phyloP scores from a whole-genome alignment of 192 early-diverging fungal genomes.

The Umbelopsis isabellina region DNA sequence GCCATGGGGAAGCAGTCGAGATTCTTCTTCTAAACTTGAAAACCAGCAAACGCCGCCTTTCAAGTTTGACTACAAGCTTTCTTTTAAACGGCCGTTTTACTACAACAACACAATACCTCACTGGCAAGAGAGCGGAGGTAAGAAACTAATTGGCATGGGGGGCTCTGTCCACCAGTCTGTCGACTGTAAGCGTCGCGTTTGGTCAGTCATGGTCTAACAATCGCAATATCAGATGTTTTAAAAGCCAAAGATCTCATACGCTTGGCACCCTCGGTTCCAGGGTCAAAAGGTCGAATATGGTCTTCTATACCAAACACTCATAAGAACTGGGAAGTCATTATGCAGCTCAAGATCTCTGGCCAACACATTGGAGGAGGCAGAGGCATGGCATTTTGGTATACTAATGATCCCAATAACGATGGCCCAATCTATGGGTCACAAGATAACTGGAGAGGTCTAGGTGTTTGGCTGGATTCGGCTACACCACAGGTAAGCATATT shows the following conservation, averaged over 20 bases:
- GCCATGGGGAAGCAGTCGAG: neutral
- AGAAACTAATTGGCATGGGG: constrained; percentile 5
- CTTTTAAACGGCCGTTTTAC: constrained; percentile 61
- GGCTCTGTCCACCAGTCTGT: neutral
- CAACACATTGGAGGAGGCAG: constrained; percentile 64
- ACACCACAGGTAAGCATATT: constrained; percentile 37
- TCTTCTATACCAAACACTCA: constrained; percentile 57
- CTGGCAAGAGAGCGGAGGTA: constrained; percentile 54
- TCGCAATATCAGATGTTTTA: constrained; percentile 19
- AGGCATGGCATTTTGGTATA: constrained; percentile 86
- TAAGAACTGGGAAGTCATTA: constrained; percentile 73
- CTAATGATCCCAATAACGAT: constrained; percentile 49
- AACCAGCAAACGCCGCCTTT: constrained; percentile 24
- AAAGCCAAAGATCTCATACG: constrained; percentile 55
- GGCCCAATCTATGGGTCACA: constrained; percentile 69
- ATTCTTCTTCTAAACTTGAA: neutral
- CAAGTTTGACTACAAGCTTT: constrained; percentile 62
- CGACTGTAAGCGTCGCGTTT: neutral
- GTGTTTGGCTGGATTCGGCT: constrained; percentile 68
- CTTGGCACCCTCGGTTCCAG: constrained; percentile 63
- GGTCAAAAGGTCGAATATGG: constrained; percentile 64
- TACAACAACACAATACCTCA: constrained; percentile 53
- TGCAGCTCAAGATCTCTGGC: constrained; percentile 65
- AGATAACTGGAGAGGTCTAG: constrained; percentile 70
- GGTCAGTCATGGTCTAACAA: neutral